These are phyloP conservation scores for Leccinum barrowsii DNA, from an alignment of 768 basidiomycete species.

Conservation along the genomic window DNA sequence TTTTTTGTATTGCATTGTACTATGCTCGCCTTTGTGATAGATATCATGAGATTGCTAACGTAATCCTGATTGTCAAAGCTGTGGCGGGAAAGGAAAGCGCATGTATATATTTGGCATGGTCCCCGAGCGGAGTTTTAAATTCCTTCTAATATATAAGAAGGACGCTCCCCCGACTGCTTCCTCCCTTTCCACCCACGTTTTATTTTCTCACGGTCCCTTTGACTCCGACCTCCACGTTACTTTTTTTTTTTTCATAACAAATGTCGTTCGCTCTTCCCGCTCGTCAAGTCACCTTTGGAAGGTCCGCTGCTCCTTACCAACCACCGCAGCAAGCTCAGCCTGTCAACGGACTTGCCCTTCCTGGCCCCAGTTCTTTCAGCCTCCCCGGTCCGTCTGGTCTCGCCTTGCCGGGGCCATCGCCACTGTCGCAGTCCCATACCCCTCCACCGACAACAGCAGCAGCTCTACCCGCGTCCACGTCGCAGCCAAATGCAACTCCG, in stretches of 20 bases:
- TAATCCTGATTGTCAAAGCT: constrained; percentile 5
- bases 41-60: neutral
- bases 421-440: constrained; percentile 44
- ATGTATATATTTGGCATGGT: constrained; percentile 17
- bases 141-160: constrained; percentile 25
- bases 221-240: constrained; percentile 18
- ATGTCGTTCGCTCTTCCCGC: constrained; percentile 71
- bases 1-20: constrained; percentile 5
- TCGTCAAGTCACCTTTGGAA: constrained; percentile 75
- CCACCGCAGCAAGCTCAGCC: constrained; percentile 40
- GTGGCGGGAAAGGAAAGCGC: constrained; percentile 11
- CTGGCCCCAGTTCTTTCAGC: constrained; percentile 44
- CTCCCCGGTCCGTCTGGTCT: constrained; percentile 40
- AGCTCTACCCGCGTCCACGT: constrained; percentile 2
- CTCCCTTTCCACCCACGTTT: constrained; percentile 22
- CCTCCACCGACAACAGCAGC: constrained; percentile 25
- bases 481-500: constrained; percentile 31
- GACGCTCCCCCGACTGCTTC: constrained; percentile 10
- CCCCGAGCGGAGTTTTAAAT: constrained; percentile 32
- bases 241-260: constrained; percentile 1
- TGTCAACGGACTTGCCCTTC: constrained; percentile 56
- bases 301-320: constrained; percentile 48
- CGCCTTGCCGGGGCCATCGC: constrained; percentile 54
- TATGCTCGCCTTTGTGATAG: neutral
- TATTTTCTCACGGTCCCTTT: constrained; percentile 29